phyloP scores from a whole-genome alignment of 176 grass and related monocot genomes.

The Panicum miliaceum region DNA sequence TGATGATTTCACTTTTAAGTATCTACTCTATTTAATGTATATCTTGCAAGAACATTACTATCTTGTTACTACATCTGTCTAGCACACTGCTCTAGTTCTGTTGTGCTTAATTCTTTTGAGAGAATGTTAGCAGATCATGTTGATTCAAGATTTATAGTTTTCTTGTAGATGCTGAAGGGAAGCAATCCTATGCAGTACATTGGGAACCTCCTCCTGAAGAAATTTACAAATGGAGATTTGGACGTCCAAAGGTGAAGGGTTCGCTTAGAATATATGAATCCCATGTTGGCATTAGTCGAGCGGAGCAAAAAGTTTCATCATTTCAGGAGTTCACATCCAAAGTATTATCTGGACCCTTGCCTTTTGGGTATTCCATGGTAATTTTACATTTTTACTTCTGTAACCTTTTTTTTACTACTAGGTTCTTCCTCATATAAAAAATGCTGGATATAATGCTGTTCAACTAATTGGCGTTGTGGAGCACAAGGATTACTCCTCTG shows the following conservation, averaged over 20 bases:
- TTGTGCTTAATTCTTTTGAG: slow-evolving; percentile 28
- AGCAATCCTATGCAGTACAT: slow-evolving; percentile 82
- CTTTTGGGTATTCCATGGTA: slow-evolving; percentile 16
- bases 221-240: slow-evolving; percentile 82
- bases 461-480: slow-evolving; percentile 88
- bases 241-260: slow-evolving; percentile 68
- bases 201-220: slow-evolving; percentile 93
- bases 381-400: slow-evolving; percentile 14
- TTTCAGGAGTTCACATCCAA: slow-evolving; percentile 94
- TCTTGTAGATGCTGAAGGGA: slow-evolving; percentile 67
- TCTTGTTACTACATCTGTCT: slow-evolving; percentile 22
- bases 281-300: slow-evolving; percentile 93
- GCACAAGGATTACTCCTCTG: slow-evolving; percentile 93
- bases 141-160: not conserved
- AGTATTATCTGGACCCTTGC: slow-evolving; percentile 39
- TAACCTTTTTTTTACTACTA: slow-evolving; percentile 44
- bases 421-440: slow-evolving; percentile 88
- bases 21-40: not conserved
- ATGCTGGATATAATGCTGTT: slow-evolving; percentile 85
- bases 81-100: not conserved
- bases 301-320: slow-evolving; percentile 73
- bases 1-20: not conserved
- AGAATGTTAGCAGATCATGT: not conserved
- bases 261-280: slow-evolving; percentile 96
- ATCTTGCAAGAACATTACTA: slow-evolving; percentile 10